These are phyloP conservation scores for Pythium brachiatum DNA, from an alignment of 352 stramenopile species.

Conservation along the genomic window DNA sequence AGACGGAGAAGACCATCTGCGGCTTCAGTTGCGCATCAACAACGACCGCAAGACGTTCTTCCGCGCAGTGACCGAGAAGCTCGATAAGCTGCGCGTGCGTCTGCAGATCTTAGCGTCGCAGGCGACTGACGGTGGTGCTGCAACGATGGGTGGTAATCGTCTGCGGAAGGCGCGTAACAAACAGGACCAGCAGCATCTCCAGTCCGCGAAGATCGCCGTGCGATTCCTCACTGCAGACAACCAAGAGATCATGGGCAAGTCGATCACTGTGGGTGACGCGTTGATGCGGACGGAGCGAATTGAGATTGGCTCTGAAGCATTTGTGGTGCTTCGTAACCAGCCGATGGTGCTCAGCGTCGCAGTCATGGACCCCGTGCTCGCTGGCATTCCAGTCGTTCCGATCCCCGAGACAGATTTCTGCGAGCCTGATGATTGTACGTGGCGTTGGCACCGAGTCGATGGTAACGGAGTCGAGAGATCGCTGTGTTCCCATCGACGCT, in stretches of 20 bases:
- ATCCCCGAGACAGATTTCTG: constrained; percentile 63
- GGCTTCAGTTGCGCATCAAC: constrained; percentile 42
- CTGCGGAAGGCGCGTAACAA: constrained; percentile 20
- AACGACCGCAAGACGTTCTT: constrained; percentile 56
- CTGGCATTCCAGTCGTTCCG: constrained; percentile 44
- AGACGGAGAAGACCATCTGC: constrained; percentile 46
- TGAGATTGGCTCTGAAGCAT: constrained; percentile 38
- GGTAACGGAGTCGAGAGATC: constrained; percentile 4
- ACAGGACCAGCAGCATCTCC: constrained; percentile 15
- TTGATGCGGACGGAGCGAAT: constrained; percentile 42
- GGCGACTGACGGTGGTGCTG: not conserved
- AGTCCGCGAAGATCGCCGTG: constrained; percentile 30
- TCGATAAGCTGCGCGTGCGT: constrained; percentile 58
- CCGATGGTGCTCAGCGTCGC: constrained; percentile 49
- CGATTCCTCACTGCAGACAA: constrained; percentile 39
- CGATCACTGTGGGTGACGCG: constrained; percentile 38
- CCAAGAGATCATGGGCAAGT: constrained; percentile 36
- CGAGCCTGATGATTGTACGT: constrained; percentile 50
- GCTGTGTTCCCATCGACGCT: constrained; percentile 30
- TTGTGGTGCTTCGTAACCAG: constrained; percentile 60
- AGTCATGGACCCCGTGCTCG: constrained; percentile 46
- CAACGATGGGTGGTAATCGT: constrained; percentile 5
- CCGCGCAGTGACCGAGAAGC: constrained; percentile 35
- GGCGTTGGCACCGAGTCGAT: constrained; percentile 54
- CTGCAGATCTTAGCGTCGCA: constrained; percentile 50